These are phyloP conservation scores for Cryptococcus floricola DNA, from an alignment of 1,284 basidiomycete genomes.

Conservation along the genomic window DNA sequence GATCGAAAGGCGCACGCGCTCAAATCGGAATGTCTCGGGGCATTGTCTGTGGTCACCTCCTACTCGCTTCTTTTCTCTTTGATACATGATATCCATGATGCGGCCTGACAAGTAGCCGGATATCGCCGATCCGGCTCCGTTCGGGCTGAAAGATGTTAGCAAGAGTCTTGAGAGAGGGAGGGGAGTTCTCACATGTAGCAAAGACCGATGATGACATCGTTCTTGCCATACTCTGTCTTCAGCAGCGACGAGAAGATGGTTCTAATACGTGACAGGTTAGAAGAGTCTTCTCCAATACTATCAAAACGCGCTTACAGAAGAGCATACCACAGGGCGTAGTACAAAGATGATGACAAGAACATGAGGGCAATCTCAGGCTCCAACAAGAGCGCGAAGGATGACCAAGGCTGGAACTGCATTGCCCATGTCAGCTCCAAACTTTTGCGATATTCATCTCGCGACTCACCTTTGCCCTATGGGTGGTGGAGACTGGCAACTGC, in stretches of 20 bases:
- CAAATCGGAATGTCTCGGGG: slow-evolving; percentile 31
- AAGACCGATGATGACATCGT: slow-evolving; percentile 34
- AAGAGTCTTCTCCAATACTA: not conserved
- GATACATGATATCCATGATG: slow-evolving; percentile 35
- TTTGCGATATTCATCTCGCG: not conserved
- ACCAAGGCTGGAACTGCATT: slow-evolving; percentile 30
- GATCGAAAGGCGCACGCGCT: slow-evolving; percentile 28
- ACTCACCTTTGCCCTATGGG: slow-evolving; percentile 17
- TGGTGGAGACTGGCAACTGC: not conserved
- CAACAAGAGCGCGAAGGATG: slow-evolving; percentile 29
- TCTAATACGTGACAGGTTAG: slow-evolving; percentile 7
- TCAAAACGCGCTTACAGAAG: slow-evolving; percentile 21
- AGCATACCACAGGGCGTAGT: slow-evolving; percentile 38
- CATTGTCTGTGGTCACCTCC: slow-evolving; percentile 28
- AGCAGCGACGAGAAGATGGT: slow-evolving; percentile 39
- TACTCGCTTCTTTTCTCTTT: slow-evolving; percentile 25
- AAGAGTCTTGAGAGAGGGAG: not conserved
- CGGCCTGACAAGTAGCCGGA: slow-evolving; percentile 28
- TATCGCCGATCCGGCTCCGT: slow-evolving; percentile 33
- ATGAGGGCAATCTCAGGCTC: slow-evolving; percentile 35
- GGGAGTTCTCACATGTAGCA: slow-evolving; percentile 33
- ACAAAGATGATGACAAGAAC: slow-evolving; percentile 30
- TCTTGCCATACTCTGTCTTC: slow-evolving; percentile 26
- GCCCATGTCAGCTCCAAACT: not conserved
- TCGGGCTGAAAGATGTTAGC: slow-evolving; percentile 20